Percentiles rank a stretch among this genome's conserved stretches.
Conservation (phyloP, 2,329 filamentous ascomycete genomes). For the Cercospora berteroae region DNA sequence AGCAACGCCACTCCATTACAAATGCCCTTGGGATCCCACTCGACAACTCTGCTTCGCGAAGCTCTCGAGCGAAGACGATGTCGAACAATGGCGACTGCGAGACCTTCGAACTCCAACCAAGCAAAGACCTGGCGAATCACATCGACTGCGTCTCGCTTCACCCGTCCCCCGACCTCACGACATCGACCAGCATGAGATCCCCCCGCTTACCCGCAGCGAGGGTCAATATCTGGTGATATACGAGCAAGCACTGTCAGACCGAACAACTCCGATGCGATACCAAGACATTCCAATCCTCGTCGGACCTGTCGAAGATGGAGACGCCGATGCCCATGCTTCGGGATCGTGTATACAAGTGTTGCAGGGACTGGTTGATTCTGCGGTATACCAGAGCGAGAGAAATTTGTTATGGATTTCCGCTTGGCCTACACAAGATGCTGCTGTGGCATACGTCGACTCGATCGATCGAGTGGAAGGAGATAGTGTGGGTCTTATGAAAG, state of each 20-base stretch:
- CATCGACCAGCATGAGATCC: neutral
- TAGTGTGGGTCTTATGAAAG: conserved; percentile 4
- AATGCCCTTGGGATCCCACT: conserved; percentile 5
- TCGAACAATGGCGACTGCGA: conserved; percentile 3
- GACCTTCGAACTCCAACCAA: neutral
- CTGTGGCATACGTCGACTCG: conserved; percentile 5
- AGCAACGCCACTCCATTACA: neutral
- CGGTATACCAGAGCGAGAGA: conserved; percentile 11
- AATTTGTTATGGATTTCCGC: conserved; percentile 12
- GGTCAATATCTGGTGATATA: conserved; percentile 12
- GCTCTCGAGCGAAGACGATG: neutral
- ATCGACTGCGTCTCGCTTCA: conserved; percentile 6
- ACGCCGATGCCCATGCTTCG: neutral
- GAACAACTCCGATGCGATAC: neutral
- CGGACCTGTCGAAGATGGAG: neutral
- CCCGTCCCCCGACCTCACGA: neutral
- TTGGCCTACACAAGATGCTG: conserved; percentile 10
- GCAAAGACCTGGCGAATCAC: neutral
- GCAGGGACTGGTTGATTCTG: conserved; percentile 2
- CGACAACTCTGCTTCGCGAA: conserved; percentile 9
- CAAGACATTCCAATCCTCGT: conserved; percentile 11
- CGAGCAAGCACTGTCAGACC: conserved; percentile 8
- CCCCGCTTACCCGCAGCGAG: neutral
- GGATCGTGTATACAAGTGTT: conserved; percentile 4
- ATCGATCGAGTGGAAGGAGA: conserved; percentile 10